Conservation (phyloP, 495 filamentous ascomycete species). For the Hapsidospora chrysogenum region DNA sequence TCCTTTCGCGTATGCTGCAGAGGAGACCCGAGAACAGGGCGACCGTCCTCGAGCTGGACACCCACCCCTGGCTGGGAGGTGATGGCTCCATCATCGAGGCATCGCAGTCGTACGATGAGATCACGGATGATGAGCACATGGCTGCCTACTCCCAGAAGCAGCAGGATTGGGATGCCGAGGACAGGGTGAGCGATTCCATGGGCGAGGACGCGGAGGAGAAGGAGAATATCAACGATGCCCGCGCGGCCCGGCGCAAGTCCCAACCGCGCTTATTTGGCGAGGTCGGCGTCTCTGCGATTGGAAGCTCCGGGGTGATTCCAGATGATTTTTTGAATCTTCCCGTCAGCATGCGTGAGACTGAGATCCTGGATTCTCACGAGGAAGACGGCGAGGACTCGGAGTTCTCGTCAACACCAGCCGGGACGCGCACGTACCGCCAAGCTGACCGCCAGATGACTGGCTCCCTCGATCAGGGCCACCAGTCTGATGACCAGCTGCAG, state of each 20-base stretch:
- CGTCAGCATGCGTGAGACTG: slow-evolving; percentile 11
- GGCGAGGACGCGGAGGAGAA: slow-evolving; percentile 19
- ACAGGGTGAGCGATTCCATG: slow-evolving; percentile 16
- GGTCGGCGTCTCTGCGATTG: slow-evolving; percentile 51
- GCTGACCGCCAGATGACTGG: slow-evolving; percentile 5
- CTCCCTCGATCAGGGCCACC: slow-evolving; percentile 6
- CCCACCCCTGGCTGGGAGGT: slow-evolving; percentile 49
- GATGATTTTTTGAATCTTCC: slow-evolving; percentile 28
- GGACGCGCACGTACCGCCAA: slow-evolving; percentile 3
- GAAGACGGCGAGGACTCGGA: slow-evolving; percentile 19
- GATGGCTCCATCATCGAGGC: slow-evolving; percentile 23
- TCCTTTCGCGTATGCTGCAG: slow-evolving; percentile 61
- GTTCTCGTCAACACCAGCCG: slow-evolving; percentile 14
- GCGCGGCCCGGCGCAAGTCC: slow-evolving; percentile 20
- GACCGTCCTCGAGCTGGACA: slow-evolving; percentile 41
- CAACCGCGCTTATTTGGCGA: slow-evolving; percentile 80
- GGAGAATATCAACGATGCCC: slow-evolving; percentile 25
- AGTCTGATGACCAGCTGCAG: slow-evolving; percentile 17
- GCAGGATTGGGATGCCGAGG: slow-evolving; percentile 4
- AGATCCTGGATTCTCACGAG: slow-evolving; percentile 23
- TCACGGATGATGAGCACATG: slow-evolving; percentile 32
- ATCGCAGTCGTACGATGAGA: slow-evolving; percentile 22
- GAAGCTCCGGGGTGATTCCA: slow-evolving; percentile 35
- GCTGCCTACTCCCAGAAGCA: slow-evolving; percentile 43
- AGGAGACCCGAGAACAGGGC: slow-evolving; percentile 52